Percentiles rank a stretch among this genome's conserved stretches.
Conservation (phyloP, 1,284 basidiomycete genomes). For the Ceratobasidium sp. region DNA sequence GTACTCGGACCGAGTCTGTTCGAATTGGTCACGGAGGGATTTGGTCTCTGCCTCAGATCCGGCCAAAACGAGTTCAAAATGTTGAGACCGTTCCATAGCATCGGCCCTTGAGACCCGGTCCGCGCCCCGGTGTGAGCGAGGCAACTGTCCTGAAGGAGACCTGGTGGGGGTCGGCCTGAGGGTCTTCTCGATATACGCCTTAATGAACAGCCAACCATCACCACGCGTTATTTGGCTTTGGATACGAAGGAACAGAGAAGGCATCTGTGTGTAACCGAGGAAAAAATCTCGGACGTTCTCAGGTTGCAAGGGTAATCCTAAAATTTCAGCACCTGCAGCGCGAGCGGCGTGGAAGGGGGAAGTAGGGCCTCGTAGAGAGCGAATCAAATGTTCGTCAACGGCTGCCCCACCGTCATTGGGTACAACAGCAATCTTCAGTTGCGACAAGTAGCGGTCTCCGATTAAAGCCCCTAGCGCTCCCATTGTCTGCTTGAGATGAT, state of each 20-base stretch:
- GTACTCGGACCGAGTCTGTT: conserved; percentile 20
- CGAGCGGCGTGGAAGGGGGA: conserved; percentile 7
- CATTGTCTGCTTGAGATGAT: conserved; percentile 3
- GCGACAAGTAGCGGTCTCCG: conserved; percentile 8
- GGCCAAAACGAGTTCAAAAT: neutral
- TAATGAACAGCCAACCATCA: too few relatives aligned
- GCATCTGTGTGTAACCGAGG: too few relatives aligned
- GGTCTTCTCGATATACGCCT: neutral
- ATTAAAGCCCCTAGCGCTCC: neutral
- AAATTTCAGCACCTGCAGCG: conserved; percentile 20
- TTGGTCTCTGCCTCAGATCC: conserved; percentile 1
- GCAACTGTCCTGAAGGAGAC: neutral
- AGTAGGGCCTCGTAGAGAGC: neutral
- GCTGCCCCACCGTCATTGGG: neutral
- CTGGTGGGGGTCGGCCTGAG: too few relatives aligned
- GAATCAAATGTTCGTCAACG: neutral
- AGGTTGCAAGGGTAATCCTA: neutral
- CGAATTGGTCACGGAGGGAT: neutral
- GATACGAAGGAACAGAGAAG: too few relatives aligned
- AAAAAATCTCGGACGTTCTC: neutral
- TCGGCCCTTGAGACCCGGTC: neutral
- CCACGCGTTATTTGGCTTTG: too few relatives aligned
- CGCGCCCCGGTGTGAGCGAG: neutral
- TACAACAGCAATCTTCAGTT: conserved; percentile 15
- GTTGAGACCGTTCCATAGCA: neutral